A percentile compares a stretch with the other conserved stretches of the same genome.
These are phyloP conservation scores for Diaporthe sp. DNA, from an alignment of 2,329 filamentous ascomycete genomes.

Conservation along the genomic window DNA sequence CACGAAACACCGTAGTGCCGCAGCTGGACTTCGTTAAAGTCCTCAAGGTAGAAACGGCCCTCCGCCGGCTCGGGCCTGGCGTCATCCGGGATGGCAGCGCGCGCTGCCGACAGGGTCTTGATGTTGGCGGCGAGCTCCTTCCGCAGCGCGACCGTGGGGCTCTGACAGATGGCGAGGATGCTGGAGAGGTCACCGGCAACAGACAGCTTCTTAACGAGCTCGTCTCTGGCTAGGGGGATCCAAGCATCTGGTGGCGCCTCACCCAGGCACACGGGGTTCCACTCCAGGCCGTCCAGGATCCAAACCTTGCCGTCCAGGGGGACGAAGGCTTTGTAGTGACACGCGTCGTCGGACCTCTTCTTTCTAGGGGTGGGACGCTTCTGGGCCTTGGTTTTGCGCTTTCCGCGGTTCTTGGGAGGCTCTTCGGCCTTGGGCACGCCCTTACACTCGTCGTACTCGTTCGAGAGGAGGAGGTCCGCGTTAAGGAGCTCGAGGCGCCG, in stretches of 20 bases:
- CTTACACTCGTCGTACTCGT: constrained; percentile 62
- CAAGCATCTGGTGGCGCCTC: constrained; percentile 66
- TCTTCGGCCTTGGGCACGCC: constrained; percentile 50
- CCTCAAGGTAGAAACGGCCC: constrained; percentile 19
- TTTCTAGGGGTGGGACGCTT: constrained; percentile 52
- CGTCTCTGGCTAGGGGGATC: constrained; percentile 76
- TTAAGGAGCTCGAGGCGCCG: constrained; percentile 83
- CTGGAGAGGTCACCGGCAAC: constrained; percentile 80
- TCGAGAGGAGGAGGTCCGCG: constrained; percentile 75
- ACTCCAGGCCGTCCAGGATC: constrained; percentile 89
- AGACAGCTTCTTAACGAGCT: constrained; percentile 76
- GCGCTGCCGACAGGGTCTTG: constrained; percentile 49
- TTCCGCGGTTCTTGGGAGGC: constrained; percentile 35
- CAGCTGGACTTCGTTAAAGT: constrained; percentile 23
- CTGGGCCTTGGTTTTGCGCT: constrained; percentile 41
- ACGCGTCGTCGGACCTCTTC: constrained; percentile 71
- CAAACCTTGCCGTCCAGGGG: constrained; percentile 79
- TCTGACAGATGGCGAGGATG: constrained; percentile 80
- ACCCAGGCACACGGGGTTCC: constrained; percentile 77
- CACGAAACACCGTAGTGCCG: constrained; percentile 27
- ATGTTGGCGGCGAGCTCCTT: constrained; percentile 61
- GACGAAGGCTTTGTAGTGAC: constrained; percentile 93
- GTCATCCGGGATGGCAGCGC: constrained; percentile 51
- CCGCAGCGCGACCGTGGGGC: constrained; percentile 68
- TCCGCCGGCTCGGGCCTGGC: constrained; percentile 17